These are phyloP conservation scores for Punica granatum DNA, from an alignment of 345 rosid genomes.

Conservation along the genomic window DNA sequence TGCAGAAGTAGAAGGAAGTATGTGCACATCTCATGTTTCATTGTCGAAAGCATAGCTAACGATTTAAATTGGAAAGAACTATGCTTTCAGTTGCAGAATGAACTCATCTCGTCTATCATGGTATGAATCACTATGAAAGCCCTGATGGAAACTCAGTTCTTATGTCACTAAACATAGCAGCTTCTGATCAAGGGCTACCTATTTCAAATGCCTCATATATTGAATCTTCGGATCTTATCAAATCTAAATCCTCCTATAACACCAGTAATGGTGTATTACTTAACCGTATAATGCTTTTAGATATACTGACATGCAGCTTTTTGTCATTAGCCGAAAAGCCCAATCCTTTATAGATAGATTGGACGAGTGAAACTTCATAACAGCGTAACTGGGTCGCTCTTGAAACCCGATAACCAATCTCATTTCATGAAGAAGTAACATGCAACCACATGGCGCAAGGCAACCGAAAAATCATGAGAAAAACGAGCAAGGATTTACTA, in stretches of 20 bases:
- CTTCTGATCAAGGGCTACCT: neutral
- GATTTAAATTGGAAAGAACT: neutral
- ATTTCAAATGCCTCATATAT: too few relatives aligned
- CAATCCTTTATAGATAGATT: neutral
- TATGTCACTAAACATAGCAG: neutral
- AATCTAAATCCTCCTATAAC: neutral
- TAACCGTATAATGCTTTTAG: too few relatives aligned
- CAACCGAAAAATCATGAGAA: neutral
- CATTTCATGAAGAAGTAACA: neutral
- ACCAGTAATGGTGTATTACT: neutral
- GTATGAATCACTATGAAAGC: neutral
- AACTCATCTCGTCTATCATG: neutral
- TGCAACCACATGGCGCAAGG: neutral
- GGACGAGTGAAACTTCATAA: neutral
- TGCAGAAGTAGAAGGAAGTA: conserved; percentile 22
- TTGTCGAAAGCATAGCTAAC: neutral
- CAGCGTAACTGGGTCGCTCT: neutral
- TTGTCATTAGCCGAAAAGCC: neutral
- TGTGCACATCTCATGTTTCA: neutral
- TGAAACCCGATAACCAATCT: neutral
- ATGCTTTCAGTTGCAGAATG: neutral
- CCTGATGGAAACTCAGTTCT: neutral
- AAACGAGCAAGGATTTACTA: conserved; percentile 32
- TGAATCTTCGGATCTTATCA: neutral
- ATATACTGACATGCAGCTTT: too few relatives aligned